Base-by-base conservation (phyloP, 441 rosid species). In the Corymbia citriodora region DNA sequence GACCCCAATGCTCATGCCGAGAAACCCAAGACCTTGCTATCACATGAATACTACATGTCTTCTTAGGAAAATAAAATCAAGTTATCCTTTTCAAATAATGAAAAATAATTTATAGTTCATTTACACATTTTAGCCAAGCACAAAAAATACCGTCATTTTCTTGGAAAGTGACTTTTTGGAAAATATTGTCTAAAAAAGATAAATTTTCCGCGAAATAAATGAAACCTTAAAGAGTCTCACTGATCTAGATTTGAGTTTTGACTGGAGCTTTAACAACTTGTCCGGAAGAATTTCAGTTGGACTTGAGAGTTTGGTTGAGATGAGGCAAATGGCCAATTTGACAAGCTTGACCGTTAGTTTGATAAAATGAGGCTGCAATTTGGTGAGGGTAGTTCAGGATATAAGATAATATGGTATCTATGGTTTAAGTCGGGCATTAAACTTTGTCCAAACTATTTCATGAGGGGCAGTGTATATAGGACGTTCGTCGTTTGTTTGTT, bases 141-240 rank as follows among this genome's bases (percentile, higher is more conserved):
- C 2, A 0, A 0, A 59, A 25, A 25, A 59, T 25, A 59, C 25
- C 25, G 3, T 59, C 29, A 59, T 25, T 59, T 10, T 59, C 14
- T 13, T 59, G 5, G n/a, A 59, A 59, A 59, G 25, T 59, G 14
- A 59, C n/a, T 59, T 59, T 59, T 59, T 59, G 14, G 3, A 59
- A 59, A 25, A 10, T 25, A 59, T 25, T 4, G 23, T 59, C 7
- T 59, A 59, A 13, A 59, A 59, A 10, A 9, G 14, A 23, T 7
- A 59, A 59, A 59, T 59, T 59, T 59, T 59, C 3, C 1, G 3
- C 0, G 7, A 25, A 59, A 25, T 13, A 59, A 59, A 59, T 59
- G 14, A 2, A 25, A 29, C 65, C 3, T 59, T 59, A 23, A 59
- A 59, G 0, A 59, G 7, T 59, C 65, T 59, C 23, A 25, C 65